These are phyloP conservation scores for Bryum argenteum DNA, from an alignment of 225 moss, liverwort and hornwort species.

Conservation along the genomic window DNA sequence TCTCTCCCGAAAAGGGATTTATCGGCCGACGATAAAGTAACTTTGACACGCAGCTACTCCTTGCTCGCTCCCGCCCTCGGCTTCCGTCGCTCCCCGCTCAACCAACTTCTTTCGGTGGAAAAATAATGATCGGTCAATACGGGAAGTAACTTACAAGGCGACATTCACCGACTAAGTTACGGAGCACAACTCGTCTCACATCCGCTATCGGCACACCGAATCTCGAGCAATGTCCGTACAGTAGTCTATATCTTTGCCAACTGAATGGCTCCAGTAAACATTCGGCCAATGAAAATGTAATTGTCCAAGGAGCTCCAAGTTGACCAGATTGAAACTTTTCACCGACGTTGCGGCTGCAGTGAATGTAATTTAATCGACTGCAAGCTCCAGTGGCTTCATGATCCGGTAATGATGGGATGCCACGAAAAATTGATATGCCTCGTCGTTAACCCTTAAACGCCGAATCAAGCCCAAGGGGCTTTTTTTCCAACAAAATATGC, in stretches of 20 bases:
- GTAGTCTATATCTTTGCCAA: too few relatives aligned
- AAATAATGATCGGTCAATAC: background rate
- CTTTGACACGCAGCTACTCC: background rate
- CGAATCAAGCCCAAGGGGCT: too few relatives aligned
- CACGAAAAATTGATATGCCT: background rate
- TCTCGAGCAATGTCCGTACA: too few relatives aligned
- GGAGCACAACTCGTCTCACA: too few relatives aligned
- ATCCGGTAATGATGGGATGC: conserved; percentile 6
- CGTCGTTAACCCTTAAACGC: background rate
- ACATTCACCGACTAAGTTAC: too few relatives aligned
- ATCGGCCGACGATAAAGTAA: too few relatives aligned
- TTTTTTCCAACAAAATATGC: too few relatives aligned
- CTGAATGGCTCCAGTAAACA: too few relatives aligned
- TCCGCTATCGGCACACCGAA: too few relatives aligned
- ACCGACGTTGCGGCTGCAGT: background rate
- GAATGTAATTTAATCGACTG: background rate
- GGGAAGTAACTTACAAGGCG: background rate
- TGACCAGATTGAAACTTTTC: background rate
- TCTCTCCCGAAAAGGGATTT: too few relatives aligned
- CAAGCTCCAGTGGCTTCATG: background rate
- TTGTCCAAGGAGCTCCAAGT: too few relatives aligned
- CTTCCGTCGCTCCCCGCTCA: background rate
- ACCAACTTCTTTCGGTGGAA: background rate
- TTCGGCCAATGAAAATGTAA: too few relatives aligned
- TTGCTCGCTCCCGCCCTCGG: background rate